Evolutionary conservation across 129 eudicot genomes (phyloP), one percentile per base, ranked within the genome.

Genomic region (Ambrosia trifida): DNA sequence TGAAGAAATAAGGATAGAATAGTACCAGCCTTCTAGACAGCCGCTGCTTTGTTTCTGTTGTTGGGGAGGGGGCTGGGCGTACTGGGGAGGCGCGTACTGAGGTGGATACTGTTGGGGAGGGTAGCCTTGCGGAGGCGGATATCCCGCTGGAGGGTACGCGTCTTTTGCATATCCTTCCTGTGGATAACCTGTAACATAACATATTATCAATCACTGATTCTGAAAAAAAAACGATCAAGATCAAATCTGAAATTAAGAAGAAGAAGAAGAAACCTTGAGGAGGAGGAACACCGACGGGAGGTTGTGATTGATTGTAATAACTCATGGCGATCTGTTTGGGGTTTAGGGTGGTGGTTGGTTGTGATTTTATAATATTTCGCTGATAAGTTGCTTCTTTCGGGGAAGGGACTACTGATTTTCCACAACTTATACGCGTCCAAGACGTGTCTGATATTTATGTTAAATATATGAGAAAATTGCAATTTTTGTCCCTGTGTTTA

Each of bases 271-370:
- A 5, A 69, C 71, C 74, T 44, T 78, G 72, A 18, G 75, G 77
- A 13, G 97, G 93, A 50, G 97, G 96, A 24, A 74, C 86, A 35
- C 96, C 97, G 44, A 86, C 93, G 1, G 92, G 96, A 30, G 97
- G 88, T 19, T 83, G 87, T 7, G 76, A 77, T 76, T 91, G 97
- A 57, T 86, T 82, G 93, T 88, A 88, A 40, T 91, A 86, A 77
- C 96, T 91, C 97, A 79, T 79, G 67, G 61, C 11, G 14, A 49
- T n/a, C 28, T 24, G 28, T 24, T 49, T 18, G 7, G 53, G 17
- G 18, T 47, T 47, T 47, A 38, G 8, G 43, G 43, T 0, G 43
- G 43, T 7, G 43, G 44, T 8, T 38, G 43, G 44, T n/a, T 19
- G 54, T n/a, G 20, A 49, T n/a, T 49, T 49, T 49, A 49, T 49